Evolutionary conservation across 2,329 filamentous ascomycete species (phyloP).

Genomic region (Aphanocladium album): DNA sequence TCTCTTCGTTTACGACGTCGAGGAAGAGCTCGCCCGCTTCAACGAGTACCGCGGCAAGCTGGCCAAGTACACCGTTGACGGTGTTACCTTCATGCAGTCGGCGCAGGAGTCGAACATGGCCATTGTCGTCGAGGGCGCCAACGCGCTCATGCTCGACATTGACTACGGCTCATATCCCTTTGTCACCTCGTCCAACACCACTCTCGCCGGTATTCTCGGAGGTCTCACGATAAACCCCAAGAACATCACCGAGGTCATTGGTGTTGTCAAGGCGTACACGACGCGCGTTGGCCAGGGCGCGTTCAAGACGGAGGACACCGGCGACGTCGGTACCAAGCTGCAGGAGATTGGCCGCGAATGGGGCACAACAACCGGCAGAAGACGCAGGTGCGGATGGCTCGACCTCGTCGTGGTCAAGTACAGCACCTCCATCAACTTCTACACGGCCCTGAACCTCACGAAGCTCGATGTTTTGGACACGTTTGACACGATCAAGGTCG

Average conservation of each 20-base stretch:
- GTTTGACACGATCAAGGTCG: constrained; percentile 70
- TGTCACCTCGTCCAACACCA: constrained; percentile 10
- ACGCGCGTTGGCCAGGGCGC: constrained; percentile 57
- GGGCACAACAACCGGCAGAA: constrained; percentile 51
- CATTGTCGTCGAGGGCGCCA: constrained; percentile 64
- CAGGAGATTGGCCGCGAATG: constrained; percentile 42
- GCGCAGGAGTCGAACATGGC: constrained; percentile 54
- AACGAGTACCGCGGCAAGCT: constrained; percentile 54
- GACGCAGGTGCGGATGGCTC: constrained; percentile 54
- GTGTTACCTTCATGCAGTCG: constrained; percentile 56
- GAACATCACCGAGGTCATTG: constrained; percentile 55
- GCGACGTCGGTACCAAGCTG: constrained; percentile 40
- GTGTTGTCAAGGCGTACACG: constrained; percentile 35
- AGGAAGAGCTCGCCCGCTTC: constrained; percentile 63
- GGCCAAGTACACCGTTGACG: constrained; percentile 59
- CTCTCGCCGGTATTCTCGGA: constrained; percentile 49
- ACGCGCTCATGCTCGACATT: constrained; percentile 60
- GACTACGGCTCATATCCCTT: constrained; percentile 40
- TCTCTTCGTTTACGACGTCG: constrained; percentile 59
- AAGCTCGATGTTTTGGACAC: constrained; percentile 59
- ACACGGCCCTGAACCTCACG: constrained; percentile 56
- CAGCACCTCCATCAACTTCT: constrained; percentile 58
- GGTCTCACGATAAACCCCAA: constrained; percentile 57
- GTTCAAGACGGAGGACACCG: constrained; percentile 60
- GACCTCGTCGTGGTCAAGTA: constrained; percentile 67